Evolutionary conservation across 108 stramenopile genomes (phyloP).

Genomic region (Nannochloropsis oceanica): DNA sequence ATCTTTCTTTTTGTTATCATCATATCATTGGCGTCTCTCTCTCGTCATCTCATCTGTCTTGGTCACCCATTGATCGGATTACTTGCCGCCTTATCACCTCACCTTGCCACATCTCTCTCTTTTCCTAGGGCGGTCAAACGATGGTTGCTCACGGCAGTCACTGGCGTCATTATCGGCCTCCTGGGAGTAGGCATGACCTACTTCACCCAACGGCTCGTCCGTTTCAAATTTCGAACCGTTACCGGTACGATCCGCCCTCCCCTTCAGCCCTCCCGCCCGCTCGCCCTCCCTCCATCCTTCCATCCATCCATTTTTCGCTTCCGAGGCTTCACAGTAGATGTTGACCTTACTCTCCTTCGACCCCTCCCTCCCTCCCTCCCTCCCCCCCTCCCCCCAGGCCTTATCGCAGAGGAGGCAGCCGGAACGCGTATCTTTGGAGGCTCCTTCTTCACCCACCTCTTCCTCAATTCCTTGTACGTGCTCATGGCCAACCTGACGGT

Average conservation of each 20-base stretch:
- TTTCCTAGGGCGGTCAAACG: slow-evolving; percentile 5
- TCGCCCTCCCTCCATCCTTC: neutral
- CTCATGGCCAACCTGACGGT: slow-evolving; percentile 60
- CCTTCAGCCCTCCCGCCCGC: neutral
- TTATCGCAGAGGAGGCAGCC: neutral
- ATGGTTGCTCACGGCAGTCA: slow-evolving; percentile 6
- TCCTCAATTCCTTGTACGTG: slow-evolving; percentile 62
- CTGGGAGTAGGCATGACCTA: slow-evolving; percentile 11
- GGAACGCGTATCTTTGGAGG: neutral
- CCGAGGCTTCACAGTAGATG: too few species aligned
- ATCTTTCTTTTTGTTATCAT: neutral
- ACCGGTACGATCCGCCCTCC: neutral
- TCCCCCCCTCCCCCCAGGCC: neutral
- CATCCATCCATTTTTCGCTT: neutral
- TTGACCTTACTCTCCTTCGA: neutral
- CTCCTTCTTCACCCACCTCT: slow-evolving; percentile 16
- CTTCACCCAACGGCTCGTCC: neutral
- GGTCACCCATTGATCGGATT: too few species aligned
- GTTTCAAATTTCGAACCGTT: slow-evolving; percentile 8
- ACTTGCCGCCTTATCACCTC: too few species aligned
- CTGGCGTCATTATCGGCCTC: slow-evolving; percentile 8
- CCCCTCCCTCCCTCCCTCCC: neutral
- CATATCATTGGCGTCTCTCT: neutral
- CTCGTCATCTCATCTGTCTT: neutral
- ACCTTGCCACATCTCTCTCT: too few species aligned